Conservation (phyloP, 1,284 basidiomycete species). For the Heterobasidion parviporum region DNA sequence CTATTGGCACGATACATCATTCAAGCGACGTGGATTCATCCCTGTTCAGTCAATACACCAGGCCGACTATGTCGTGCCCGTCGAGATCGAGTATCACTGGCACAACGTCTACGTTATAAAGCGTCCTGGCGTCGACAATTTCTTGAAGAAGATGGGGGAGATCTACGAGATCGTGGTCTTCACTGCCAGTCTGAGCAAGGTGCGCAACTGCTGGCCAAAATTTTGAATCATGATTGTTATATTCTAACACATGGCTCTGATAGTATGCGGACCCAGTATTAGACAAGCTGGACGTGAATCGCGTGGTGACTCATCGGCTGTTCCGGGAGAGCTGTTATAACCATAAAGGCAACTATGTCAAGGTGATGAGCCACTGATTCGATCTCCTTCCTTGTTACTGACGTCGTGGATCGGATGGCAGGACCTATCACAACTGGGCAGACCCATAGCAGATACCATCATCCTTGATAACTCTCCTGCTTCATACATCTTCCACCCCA, state of each 20-base stretch:
- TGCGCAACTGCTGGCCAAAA: slow-evolving; percentile 22
- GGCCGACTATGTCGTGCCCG: slow-evolving; percentile 97
- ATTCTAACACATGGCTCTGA: not conserved
- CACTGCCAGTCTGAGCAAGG: slow-evolving; percentile 95
- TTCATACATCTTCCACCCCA: slow-evolving; percentile 98
- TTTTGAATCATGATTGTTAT: slow-evolving; percentile 10
- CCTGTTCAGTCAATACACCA: slow-evolving; percentile 77
- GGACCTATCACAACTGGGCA: slow-evolving; percentile 95
- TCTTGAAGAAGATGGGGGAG: slow-evolving; percentile 95
- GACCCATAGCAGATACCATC: slow-evolving; percentile 88
- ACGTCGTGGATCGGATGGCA: slow-evolving; percentile 23
- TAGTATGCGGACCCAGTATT: slow-evolving; percentile 98
- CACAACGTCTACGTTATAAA: slow-evolving; percentile 99
- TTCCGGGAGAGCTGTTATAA: slow-evolving; percentile 99
- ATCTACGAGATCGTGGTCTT: slow-evolving; percentile 98
- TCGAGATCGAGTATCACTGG: slow-evolving; percentile 97
- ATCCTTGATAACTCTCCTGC: slow-evolving; percentile 99
- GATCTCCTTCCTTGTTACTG: slow-evolving; percentile 8
- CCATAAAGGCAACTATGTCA: slow-evolving; percentile 98
- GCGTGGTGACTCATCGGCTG: slow-evolving; percentile 89
- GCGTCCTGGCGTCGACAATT: slow-evolving; percentile 95
- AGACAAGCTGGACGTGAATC: slow-evolving; percentile 91
- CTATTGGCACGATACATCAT: not conserved
- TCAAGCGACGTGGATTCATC: slow-evolving; percentile 7
- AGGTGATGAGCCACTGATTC: slow-evolving; percentile 52